A percentile compares a stretch with the other conserved stretches of the same genome.
phyloP scores from a whole-genome alignment of 345 rosid species.

The Brassica incana region DNA sequence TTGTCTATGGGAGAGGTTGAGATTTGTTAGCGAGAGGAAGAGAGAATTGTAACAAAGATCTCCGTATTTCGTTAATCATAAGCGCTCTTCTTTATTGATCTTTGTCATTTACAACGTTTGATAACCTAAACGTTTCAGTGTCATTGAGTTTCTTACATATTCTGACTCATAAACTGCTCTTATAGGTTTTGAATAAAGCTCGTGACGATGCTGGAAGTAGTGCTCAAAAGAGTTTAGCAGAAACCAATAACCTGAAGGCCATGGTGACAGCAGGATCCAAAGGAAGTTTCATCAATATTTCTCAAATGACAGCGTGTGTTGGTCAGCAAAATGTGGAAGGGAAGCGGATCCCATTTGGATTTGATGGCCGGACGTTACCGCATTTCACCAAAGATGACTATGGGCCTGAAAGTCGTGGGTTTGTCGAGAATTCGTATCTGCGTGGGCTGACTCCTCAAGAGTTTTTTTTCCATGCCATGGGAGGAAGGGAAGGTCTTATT shows the following conservation, averaged over 20 bases:
- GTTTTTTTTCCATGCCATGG: constrained; percentile 99
- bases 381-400: constrained; percentile 95
- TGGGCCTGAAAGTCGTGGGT: constrained; percentile 99
- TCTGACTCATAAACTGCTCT: constrained; percentile 19
- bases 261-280: constrained; percentile 99
- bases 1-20: background rate
- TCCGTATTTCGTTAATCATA: background rate
- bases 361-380: constrained; percentile 85
- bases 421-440: constrained; percentile 97
- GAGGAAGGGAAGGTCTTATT: constrained; percentile 99
- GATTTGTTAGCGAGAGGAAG: background rate
- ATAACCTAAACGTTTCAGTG: background rate
- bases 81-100: background rate
- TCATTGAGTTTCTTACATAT: background rate
- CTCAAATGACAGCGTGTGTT: constrained; percentile 99
- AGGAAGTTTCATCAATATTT: constrained; percentile 97
- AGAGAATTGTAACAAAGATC: background rate
- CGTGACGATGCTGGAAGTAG: constrained; percentile 99
- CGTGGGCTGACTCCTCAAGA: constrained; percentile 99
- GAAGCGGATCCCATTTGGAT: constrained; percentile 94
- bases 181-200: constrained; percentile 88
- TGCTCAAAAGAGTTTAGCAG: constrained; percentile 92
- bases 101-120: background rate
- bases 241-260: constrained; percentile 97
- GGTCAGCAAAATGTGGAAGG: constrained; percentile 99